Evolutionary conservation across 805 yeast genomes (phyloP).

Genomic region (Metschnikowia proteae): DNA sequence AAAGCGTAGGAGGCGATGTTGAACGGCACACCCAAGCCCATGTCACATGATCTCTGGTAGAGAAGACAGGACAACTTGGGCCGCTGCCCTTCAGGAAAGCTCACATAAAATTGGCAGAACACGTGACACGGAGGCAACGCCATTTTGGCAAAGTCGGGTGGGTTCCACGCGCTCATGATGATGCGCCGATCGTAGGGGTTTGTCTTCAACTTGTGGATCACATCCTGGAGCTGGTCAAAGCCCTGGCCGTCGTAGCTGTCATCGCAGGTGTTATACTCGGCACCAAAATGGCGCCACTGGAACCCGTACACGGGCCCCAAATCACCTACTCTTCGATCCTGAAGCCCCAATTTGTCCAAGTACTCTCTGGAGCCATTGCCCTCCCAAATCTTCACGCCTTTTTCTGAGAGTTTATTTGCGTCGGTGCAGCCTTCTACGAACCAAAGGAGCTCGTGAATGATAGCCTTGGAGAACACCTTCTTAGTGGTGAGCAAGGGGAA

Average conservation of each 20-base stretch:
- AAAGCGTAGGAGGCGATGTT: constrained; percentile 96
- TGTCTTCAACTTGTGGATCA: constrained; percentile 73
- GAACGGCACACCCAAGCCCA: constrained; percentile 99
- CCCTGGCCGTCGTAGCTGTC: constrained; percentile 87
- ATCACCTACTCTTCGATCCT: constrained; percentile 84
- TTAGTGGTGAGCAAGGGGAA: constrained; percentile 93
- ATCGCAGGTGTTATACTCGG: constrained; percentile 81
- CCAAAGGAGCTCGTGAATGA: constrained; percentile 89
- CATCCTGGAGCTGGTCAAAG: constrained; percentile 79
- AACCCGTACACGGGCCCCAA: constrained; percentile 98
- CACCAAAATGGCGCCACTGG: constrained; percentile 99
- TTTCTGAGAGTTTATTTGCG: constrained; percentile 69
- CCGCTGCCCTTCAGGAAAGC: constrained; percentile 53
- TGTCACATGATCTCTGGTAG: constrained; percentile 97
- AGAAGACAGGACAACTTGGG: constrained; percentile 82
- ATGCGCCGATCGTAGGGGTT: constrained; percentile 95
- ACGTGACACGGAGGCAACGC: constrained; percentile 99
- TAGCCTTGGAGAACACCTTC: constrained; percentile 84
- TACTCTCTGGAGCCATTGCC: constrained; percentile 95
- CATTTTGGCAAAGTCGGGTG: constrained; percentile 90
- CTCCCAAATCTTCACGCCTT: constrained; percentile 97
- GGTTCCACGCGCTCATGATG: constrained; percentile 97
- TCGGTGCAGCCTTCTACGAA: constrained; percentile 88
- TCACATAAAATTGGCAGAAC: constrained; percentile 91
- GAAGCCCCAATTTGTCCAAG: constrained; percentile 77